Base-by-base conservation (phyloP, 1,284 basidiomycete genomes). In the Amylostereum areolatum region DNA sequence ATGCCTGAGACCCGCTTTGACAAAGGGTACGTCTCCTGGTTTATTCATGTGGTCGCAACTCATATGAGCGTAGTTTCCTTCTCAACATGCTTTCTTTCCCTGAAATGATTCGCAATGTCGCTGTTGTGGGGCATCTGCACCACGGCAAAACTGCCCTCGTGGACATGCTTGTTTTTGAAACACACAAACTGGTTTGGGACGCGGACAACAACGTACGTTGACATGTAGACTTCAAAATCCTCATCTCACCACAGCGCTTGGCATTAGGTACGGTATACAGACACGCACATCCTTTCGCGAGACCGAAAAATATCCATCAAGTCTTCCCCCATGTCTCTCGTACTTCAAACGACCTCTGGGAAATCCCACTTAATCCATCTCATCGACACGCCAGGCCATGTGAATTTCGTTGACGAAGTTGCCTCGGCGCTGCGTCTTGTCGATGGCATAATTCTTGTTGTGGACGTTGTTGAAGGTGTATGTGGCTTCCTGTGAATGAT, bases 361-460 rank as follows among this genome's bases (percentile, higher is more conserved):
- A 99, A 99, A 73, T 97, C 92, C 2, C 88, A 95, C 67, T 77
- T 99, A 5, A 65, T 98, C 54, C 96, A 99, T 69, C 67, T 98
- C 37, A 85, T 99, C 62, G 97, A 99, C 69, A 99, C 97, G 0
- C 97, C 97, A 1, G 97, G 97, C 28, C 97, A 99, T 64, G 89
- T 95, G 54, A 99, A 99, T 70, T 99, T 99, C 66, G 80, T 92
- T 18, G 97, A 99, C 63, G 97, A 99, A 69, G 93, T 96, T 10
- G 94, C 94, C 4, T 84, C 86, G 18, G 78, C 90, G 3, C 82
- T 94, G 50, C 81, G 96, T 34, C 71, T 98, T 27, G 88, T 82
- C n/a, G 97, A 99, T 64, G 97, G 97, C 48, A 85, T 97, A 34
- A 67, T 99, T 2, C 71, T 99, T 11, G 95, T 99, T 1, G 93